A percentile compares a stretch with the other conserved stretches of the same genome.
phyloP scores from a whole-genome alignment of 805 yeast genomes.

The Zygotorulaspora chibaensis region DNA sequence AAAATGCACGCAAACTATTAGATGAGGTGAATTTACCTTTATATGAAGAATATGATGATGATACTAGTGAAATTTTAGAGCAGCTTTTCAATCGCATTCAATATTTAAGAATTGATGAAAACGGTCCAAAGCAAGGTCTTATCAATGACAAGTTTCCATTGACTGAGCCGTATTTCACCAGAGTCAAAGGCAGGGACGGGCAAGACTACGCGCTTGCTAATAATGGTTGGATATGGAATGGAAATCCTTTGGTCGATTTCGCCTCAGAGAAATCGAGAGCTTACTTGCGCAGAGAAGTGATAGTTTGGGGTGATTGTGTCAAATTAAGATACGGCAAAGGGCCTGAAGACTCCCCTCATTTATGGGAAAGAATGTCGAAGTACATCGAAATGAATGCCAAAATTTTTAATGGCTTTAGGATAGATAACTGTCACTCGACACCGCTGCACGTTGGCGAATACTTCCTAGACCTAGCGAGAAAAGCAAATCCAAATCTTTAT shows the following conservation, averaged over 20 bases:
- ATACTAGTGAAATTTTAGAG: constrained; percentile 54
- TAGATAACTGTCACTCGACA: constrained; percentile 95
- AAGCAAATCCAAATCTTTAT: constrained; percentile 76
- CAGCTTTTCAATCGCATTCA: constrained; percentile 75
- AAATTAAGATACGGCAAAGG: constrained; percentile 78
- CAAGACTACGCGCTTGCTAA: constrained; percentile 73
- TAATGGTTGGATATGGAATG: constrained; percentile 99
- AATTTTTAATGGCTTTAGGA: constrained; percentile 80
- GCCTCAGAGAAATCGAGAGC: constrained; percentile 78
- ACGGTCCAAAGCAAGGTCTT: constrained; percentile 79
- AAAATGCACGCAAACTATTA: constrained; percentile 48
- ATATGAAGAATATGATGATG: constrained; percentile 73
- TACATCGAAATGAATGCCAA: constrained; percentile 70
- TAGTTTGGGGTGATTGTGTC: constrained; percentile 97
- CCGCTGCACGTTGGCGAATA: constrained; percentile 93
- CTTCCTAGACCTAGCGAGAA: constrained; percentile 81
- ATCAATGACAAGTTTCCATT: constrained; percentile 56
- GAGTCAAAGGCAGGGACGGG: constrained; percentile 52
- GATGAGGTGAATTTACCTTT: constrained; percentile 75
- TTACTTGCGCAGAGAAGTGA: constrained; percentile 85
- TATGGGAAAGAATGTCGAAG: constrained; percentile 84
- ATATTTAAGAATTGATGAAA: constrained; percentile 67
- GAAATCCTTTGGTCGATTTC: constrained; percentile 88
- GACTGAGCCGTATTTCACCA: constrained; percentile 83
- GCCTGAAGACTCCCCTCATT: constrained; percentile 78